Percentiles rank a stretch among this genome's conserved stretches.
Evolutionary conservation across 2,329 filamentous ascomycete species (phyloP).

Genomic region (Podosphaera xanthii): DNA sequence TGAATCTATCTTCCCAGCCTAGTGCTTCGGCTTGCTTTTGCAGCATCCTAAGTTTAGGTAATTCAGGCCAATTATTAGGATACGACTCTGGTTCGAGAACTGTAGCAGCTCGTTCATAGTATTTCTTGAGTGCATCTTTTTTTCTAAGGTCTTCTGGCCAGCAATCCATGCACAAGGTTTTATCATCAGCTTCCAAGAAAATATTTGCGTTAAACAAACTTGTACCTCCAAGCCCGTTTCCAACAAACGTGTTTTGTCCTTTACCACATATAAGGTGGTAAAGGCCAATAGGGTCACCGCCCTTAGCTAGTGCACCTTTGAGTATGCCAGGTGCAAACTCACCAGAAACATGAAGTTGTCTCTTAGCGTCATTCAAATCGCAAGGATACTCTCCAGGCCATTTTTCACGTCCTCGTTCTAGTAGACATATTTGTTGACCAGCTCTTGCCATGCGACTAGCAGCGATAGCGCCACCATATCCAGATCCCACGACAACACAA

Average conservation of each 20-base stretch:
- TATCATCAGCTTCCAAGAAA: conserved; percentile 34
- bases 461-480: conserved; percentile 44
- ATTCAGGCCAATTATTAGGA: conserved; percentile 30
- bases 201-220: conserved; percentile 46
- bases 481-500: conserved; percentile 43
- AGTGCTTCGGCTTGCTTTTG: conserved; percentile 30
- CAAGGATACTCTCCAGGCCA: conserved; percentile 44
- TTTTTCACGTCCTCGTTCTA: conserved; percentile 40
- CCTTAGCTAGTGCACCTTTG: conserved; percentile 21
- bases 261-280: conserved; percentile 40
- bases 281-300: conserved; percentile 33
- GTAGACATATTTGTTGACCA: conserved; percentile 35
- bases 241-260: conserved; percentile 32
- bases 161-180: conserved; percentile 26
- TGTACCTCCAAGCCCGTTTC: conserved; percentile 34
- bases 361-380: conserved; percentile 22
- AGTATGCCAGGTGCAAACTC: conserved; percentile 23
- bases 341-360: conserved; percentile 33
- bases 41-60: conserved; percentile 34
- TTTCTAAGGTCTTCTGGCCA: conserved; percentile 37
- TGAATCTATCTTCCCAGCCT: conserved; percentile 28
- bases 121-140: conserved; percentile 22
- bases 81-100: conserved; percentile 37
- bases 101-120: conserved; percentile 30
- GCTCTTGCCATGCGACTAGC: conserved; percentile 40